A percentile compares a stretch with the other conserved stretches of the same genome.
Evolutionary conservation across 2,329 filamentous ascomycete species (phyloP).

Genomic region (Aspergillus uvarum): DNA sequence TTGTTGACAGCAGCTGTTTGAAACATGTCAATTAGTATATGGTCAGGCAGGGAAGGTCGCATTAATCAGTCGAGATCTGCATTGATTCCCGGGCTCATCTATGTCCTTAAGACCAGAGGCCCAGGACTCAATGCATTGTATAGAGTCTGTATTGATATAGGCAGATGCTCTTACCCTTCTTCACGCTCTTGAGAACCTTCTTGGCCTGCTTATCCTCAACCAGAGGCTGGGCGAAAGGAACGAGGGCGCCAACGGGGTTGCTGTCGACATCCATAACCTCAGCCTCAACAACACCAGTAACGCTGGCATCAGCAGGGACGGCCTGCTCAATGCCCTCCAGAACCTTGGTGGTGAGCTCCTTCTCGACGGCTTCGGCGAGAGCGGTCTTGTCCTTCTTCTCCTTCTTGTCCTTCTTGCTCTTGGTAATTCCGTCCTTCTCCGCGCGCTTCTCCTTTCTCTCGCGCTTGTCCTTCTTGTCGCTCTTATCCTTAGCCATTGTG

Average conservation of each 20-base stretch:
- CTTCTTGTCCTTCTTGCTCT: slow-evolving; percentile 49
- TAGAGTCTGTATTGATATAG: slow-evolving; percentile 1
- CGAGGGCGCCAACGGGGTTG: slow-evolving; percentile 47
- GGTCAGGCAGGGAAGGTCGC: background rate
- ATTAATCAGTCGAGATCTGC: background rate
- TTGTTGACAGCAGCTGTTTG: slow-evolving; percentile 84
- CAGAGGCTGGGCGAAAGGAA: slow-evolving; percentile 52
- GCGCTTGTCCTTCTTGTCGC: slow-evolving; percentile 49
- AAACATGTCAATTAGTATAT: slow-evolving; percentile 19
- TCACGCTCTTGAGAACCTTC: slow-evolving; percentile 54
- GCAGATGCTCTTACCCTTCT: slow-evolving; percentile 44
- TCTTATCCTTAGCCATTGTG: slow-evolving; percentile 48
- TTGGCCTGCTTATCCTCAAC: slow-evolving; percentile 53
- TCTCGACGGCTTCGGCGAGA: slow-evolving; percentile 41
- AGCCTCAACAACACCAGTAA: slow-evolving; percentile 26
- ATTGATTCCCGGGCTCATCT: background rate
- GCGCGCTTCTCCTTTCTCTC: slow-evolving; percentile 47
- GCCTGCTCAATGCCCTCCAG: slow-evolving; percentile 37
- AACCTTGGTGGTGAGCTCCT: slow-evolving; percentile 39
- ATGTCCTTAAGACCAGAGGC: background rate
- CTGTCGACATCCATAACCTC: slow-evolving; percentile 30
- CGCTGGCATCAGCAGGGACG: slow-evolving; percentile 20
- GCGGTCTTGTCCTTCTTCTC: slow-evolving; percentile 44
- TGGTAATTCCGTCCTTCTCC: slow-evolving; percentile 48
- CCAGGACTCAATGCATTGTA: background rate